A percentile compares a stretch with the other conserved stretches of the same genome.
Evolutionary conservation across 148 eudicot species (phyloP).

Genomic region (Suaeda aralocaspica): DNA sequence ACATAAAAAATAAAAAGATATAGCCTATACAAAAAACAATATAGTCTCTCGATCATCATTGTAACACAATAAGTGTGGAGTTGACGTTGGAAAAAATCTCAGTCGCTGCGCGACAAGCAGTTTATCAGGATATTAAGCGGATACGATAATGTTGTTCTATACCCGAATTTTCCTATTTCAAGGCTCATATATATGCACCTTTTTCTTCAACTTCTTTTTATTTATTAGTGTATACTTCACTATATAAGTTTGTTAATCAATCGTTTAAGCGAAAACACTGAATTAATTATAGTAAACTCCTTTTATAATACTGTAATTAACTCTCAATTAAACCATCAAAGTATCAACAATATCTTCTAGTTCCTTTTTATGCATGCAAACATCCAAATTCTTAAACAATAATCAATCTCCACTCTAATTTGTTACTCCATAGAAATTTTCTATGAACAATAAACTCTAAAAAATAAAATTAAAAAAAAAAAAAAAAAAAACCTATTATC

Average conservation of each 20-base stretch:
- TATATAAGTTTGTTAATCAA: neutral
- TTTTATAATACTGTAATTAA: too few species aligned
- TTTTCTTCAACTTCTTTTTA: neutral
- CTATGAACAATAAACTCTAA: too few species aligned
- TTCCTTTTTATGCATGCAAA: neutral
- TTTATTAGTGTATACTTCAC: neutral
- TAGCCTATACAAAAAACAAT: too few species aligned
- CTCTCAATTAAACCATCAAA: neutral
- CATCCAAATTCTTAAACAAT: too few species aligned
- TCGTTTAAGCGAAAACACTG: too few species aligned
- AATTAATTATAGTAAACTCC: too few species aligned
- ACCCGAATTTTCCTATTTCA: neutral
- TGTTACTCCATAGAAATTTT: too few species aligned
- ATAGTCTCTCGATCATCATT: neutral
- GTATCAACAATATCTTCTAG: too few species aligned
- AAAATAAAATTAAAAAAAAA: too few species aligned
- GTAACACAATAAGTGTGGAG: neutral
- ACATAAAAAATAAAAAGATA: too few species aligned
- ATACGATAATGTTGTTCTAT: neutral
- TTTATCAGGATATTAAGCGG: neutral
- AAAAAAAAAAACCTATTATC: too few species aligned
- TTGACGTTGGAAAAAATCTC: neutral
- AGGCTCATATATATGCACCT: neutral
- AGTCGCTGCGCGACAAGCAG: neutral
- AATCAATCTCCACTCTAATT: too few species aligned